phyloP scores from a whole-genome alignment of 139 green algal species.

The Micractinium conductrix region DNA sequence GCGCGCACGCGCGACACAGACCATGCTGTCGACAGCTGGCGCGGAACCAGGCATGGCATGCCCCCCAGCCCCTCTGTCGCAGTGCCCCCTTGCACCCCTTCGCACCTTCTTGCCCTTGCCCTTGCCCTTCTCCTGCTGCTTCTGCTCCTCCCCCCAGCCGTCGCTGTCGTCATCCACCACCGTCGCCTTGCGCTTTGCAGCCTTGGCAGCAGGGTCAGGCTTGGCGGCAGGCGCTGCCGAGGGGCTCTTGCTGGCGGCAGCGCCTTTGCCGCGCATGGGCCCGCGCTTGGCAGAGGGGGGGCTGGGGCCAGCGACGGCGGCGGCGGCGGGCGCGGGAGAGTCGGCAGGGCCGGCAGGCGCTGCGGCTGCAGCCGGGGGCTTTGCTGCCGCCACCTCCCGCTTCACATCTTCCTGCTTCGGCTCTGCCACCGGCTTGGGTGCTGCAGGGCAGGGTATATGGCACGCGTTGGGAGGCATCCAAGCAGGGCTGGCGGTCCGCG shows the following conservation, averaged over 20 bases:
- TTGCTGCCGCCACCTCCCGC: not conserved
- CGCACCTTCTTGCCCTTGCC: no score
- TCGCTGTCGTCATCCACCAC: not conserved
- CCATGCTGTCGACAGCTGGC: no score
- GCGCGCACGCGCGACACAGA: no score
- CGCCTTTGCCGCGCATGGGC: constrained; percentile 11
- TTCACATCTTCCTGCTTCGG: not conserved
- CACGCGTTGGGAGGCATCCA: no score
- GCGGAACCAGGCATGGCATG: no score
- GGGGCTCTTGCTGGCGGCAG: constrained; percentile 3
- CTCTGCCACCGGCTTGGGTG: not conserved
- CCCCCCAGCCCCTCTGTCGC: no score
- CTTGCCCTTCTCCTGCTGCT: no score
- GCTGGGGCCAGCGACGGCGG: not conserved
- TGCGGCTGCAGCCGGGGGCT: no score
- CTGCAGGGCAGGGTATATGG: not conserved
- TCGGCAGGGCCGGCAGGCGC: not conserved
- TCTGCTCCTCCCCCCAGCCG: not conserved
- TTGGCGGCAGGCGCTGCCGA: not conserved
- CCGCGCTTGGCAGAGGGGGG: no score
- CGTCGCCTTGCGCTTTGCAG: not conserved
- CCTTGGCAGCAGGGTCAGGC: not conserved
- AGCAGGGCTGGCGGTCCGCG: no score
- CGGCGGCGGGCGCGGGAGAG: not conserved
- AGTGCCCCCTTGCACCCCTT: no score